Evolutionary conservation across 768 basidiomycete genomes (phyloP), one percentile per base, ranked within the genome.

Genomic region (Agrocybe pediades): DNA sequence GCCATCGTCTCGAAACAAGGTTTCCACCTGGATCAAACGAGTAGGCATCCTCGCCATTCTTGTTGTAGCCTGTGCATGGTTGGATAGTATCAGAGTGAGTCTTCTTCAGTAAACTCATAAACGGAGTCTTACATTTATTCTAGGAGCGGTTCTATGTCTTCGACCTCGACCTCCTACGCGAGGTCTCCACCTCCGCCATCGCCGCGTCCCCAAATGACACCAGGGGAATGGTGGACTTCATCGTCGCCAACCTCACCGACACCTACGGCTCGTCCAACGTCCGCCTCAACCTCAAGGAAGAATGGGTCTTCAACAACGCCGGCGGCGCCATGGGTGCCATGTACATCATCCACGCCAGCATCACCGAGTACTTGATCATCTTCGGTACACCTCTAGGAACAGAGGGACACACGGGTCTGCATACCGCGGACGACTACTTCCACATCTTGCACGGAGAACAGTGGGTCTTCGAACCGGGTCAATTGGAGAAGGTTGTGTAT

Each of bases 241-340:
- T 98, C 59, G 75, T 95, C 53, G 64, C 81, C 21, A 91, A 93
- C 69, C 87, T 98, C 57, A 87, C 86, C 7, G 68, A 73, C 13
- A 86, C 84, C 1, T 88, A 95, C 67, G 84, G 91, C 0, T 63
- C 80, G 46, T 74, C 75, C 24, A 58, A 75, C 16, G 78, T 85
- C 40, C 74, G 71, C 19, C 51, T 91, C 57, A 83, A 85, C 65
- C 58, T 83, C 46, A 63, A 88, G 73, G 66, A 80, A 19, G 95
- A 98, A 64, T 98, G 96, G 96, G 83, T 97, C 20, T 90, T 96
- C 73, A 98, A 86, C 77, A 98, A 98, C 63, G 95, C 96, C 0
- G 97, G 95, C 8, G 97, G 97, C 55, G 95, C 95, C 1, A 98
- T 96, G 95, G 95, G 95, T 39, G 88, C 88, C 26, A 98, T 99